These are phyloP conservation scores for Cruciata laevipes DNA, from an alignment of 257 asterid genomes.

Conservation along the genomic window DNA sequence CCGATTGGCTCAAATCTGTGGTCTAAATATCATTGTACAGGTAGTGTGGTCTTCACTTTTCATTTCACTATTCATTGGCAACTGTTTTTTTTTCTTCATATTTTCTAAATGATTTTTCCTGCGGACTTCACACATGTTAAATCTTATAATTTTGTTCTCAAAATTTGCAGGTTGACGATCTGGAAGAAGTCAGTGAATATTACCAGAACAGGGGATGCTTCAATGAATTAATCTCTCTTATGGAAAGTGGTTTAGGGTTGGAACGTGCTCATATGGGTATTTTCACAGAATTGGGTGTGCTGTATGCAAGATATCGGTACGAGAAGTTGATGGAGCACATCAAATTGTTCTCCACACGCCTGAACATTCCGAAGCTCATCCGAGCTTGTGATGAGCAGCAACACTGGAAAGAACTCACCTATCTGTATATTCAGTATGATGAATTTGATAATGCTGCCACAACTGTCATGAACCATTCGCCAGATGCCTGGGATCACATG, in stretches of 20 bases:
- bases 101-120: neutral
- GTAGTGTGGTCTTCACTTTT: conserved; percentile 26
- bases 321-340: conserved; percentile 99
- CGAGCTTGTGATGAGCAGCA: conserved; percentile 99
- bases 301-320: conserved; percentile 95
- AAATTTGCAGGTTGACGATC: conserved; percentile 79
- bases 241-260: conserved; percentile 99
- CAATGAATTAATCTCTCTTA: conserved; percentile 89
- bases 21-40: conserved; percentile 98
- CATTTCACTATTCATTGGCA: neutral
- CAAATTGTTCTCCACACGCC: conserved; percentile 88
- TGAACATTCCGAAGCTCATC: conserved; percentile 94
- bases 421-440: conserved; percentile 85
- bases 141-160: conserved; percentile 1
- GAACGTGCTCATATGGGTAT: conserved; percentile 99
- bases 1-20: conserved; percentile 99
- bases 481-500: conserved; percentile 99
- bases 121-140: neutral
- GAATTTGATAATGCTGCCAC: conserved; percentile 99
- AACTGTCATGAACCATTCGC: conserved; percentile 98
- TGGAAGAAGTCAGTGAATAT: conserved; percentile 97
- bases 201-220: conserved; percentile 98
- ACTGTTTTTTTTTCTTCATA: neutral
- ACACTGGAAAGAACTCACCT: conserved; percentile 95
- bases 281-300: conserved; percentile 94